Evolutionary conservation across 1,284 basidiomycete species (phyloP).

Genomic region (Moniliophthora roreri): DNA sequence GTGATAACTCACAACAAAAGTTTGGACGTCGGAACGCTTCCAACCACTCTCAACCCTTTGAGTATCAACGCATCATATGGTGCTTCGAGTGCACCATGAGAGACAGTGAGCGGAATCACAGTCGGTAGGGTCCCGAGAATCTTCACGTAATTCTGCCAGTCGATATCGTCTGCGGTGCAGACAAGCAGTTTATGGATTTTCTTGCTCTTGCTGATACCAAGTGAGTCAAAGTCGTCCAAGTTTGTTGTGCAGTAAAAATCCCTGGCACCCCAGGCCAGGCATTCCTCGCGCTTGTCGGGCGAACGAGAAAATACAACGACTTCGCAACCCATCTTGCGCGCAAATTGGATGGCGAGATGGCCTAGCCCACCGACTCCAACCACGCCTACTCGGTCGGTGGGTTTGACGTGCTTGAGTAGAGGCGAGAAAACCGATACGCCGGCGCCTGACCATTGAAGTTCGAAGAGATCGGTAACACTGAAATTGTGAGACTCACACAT

Average conservation of each 20-base stretch:
- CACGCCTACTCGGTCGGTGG: conserved; percentile 56
- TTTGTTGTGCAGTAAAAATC: conserved; percentile 40
- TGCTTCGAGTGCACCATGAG: background rate
- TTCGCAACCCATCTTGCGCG: conserved; percentile 54
- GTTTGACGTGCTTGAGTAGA: conserved; percentile 42
- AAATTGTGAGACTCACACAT: conserved; percentile 39
- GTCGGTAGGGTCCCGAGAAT: background rate
- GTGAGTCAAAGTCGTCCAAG: conserved; percentile 19
- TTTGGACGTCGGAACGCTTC: conserved; percentile 3
- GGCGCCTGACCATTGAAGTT: background rate
- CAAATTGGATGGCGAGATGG: conserved; percentile 52
- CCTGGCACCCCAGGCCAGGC: conserved; percentile 55
- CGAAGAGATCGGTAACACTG: background rate
- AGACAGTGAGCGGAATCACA: background rate
- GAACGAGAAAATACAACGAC: conserved; percentile 64
- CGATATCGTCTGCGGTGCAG: background rate
- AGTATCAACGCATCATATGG: background rate
- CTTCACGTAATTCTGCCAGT: background rate
- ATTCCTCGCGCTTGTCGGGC: conserved; percentile 54
- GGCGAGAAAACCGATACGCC: conserved; percentile 64
- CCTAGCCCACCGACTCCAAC: conserved; percentile 60
- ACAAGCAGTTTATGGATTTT: conserved; percentile 20
- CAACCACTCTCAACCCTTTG: conserved; percentile 9
- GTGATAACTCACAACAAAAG: too few species aligned
- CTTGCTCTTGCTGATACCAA: conserved; percentile 16